Evolutionary conservation across 192 early-diverging fungal species (phyloP).

Genomic region (Backusella tarrabulga): DNA sequence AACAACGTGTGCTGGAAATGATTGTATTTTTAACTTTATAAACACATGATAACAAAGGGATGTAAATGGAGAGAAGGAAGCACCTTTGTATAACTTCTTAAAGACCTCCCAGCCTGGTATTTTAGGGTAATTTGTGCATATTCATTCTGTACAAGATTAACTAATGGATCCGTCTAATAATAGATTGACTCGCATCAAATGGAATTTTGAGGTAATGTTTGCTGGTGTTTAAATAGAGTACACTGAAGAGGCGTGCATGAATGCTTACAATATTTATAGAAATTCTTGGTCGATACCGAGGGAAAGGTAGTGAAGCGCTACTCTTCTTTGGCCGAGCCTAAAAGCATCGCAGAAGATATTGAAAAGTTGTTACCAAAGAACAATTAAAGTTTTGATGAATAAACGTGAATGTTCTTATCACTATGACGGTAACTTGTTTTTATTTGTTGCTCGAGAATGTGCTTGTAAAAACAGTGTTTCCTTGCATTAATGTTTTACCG

Average conservation of each 20-base stretch:
- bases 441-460: too few species aligned
- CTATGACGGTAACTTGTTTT: too few species aligned
- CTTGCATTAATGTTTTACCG: too few species aligned
- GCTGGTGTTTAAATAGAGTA: neutral
- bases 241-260: neutral
- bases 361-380: slow-evolving; percentile 46
- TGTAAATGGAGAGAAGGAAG: slow-evolving; percentile 72
- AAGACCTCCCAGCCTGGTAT: slow-evolving; percentile 50
- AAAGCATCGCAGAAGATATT: slow-evolving; percentile 56
- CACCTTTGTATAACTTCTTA: slow-evolving; percentile 62
- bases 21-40: neutral
- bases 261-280: slow-evolving; percentile 28
- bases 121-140: slow-evolving; percentile 5
- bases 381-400: neutral
- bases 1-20: neutral
- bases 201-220: slow-evolving; percentile 73
- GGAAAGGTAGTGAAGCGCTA: slow-evolving; percentile 68
- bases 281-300: slow-evolving; percentile 70
- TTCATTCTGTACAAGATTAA: neutral
- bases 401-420: neutral
- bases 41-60: slow-evolving; percentile 38
- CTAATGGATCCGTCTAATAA: neutral
- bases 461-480: too few species aligned
- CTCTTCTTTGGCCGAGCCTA: slow-evolving; percentile 61
- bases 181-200: slow-evolving; percentile 56